These are phyloP conservation scores for Ophiosphaerella korrae DNA, from an alignment of 2,329 filamentous ascomycete genomes.

Conservation along the genomic window DNA sequence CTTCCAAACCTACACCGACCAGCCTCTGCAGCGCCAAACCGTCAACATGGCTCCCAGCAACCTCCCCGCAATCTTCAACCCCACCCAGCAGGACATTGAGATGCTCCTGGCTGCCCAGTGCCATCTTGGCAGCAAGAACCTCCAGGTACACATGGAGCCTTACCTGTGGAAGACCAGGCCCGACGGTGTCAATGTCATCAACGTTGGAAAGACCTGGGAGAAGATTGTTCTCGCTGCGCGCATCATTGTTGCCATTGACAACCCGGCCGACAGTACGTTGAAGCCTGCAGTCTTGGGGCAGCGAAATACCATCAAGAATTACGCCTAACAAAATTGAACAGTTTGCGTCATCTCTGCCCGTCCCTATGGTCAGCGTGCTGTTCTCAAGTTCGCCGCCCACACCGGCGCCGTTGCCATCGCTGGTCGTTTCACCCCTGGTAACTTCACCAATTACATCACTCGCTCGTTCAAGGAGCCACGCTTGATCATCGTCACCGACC, in stretches of 20 bases:
- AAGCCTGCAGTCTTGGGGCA: constrained; percentile 6
- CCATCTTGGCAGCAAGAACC: constrained; percentile 98
- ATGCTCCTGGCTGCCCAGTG: constrained; percentile 96
- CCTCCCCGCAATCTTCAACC: constrained; percentile 94
- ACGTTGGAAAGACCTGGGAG: constrained; percentile 99
- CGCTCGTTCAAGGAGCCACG: constrained; percentile 99
- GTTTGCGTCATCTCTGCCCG: constrained; percentile 93
- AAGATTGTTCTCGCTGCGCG: constrained; percentile 99
- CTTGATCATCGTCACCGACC: constrained; percentile 98
- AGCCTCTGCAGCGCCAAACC: constrained; percentile 39
- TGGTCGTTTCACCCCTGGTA: constrained; percentile 99
- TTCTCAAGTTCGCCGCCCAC: constrained; percentile 99
- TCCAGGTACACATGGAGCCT: constrained; percentile 99
- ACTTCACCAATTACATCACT: constrained; percentile 99
- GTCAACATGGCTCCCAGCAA: constrained; percentile 91
- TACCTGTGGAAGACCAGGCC: constrained; percentile 99
- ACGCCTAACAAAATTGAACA: constrained; percentile 22
- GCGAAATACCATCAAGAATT: background rate
- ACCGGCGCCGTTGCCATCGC: constrained; percentile 97
- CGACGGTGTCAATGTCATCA: constrained; percentile 98
- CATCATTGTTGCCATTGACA: constrained; percentile 98
- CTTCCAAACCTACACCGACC: constrained; percentile 23
- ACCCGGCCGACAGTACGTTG: constrained; percentile 89
- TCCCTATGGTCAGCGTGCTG: constrained; percentile 98
- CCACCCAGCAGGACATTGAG: constrained; percentile 98